Base-by-base conservation (phyloP, 2,329 filamentous ascomycete genomes). In the Colletotrichum caudatum region DNA sequence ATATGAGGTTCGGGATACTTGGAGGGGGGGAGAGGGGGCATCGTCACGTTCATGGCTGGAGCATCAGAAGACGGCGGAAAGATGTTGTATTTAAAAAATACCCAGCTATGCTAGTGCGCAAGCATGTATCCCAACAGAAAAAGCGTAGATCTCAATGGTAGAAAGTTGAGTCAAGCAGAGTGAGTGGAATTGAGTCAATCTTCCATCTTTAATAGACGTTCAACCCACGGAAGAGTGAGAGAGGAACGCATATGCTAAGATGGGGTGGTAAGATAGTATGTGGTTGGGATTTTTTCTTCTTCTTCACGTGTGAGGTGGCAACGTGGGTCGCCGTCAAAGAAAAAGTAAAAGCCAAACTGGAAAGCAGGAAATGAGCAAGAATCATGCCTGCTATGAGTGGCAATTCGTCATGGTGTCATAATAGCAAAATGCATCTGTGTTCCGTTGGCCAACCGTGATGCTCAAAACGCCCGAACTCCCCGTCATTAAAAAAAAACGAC, bases 201-300 rank as follows among this genome's bases (percentile, higher is more conserved):
- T 87, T 83, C 85, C 85, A 87, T 83, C 80, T 82, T 80, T 83
- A 83, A 84, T 87, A 87, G 85, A 83, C 85, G 81, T 85, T 83
- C 83, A 81, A 83, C 83, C 83, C 85, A 87, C 78, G 84, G 85
- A 80, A 78, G 81, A 85, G 82, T 76, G 77, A 80, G 79, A 79
- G 81, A 80, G 81, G 83, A 85, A 85, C 84, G 85, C 78, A 87
- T 86, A 87, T 87, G 85, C 85, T 87, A 80, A 83, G 83, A 86
- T 86, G 83, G 84, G 78, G 83, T 1, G 9, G 16, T 18, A 20
- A 20, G 2, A n/a, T n/a, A 5, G n/a, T 48, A 11, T 83, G 11
- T n/a, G 53, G 26, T 35, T 54, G 14, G 26, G 26, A 4, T 37
- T 37, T 37, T 37, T 78, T 16, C 26, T 41, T 11, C 7, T 29